Base-by-base conservation (phyloP, 116 monocot genomes). In the Iris pallida region DNA sequence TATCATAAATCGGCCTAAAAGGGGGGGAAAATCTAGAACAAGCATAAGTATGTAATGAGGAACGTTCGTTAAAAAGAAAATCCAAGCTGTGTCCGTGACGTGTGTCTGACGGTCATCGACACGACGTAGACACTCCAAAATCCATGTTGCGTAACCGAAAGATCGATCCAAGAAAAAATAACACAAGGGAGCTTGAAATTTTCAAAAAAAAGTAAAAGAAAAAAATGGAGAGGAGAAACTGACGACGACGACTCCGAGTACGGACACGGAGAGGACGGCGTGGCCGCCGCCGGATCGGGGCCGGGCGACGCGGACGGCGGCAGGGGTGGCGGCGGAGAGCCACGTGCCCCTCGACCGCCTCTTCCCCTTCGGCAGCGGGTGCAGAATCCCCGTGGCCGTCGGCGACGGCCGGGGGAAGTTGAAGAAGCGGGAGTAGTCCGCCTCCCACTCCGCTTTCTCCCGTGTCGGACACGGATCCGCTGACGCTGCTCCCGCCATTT, bases 371-470 rank as follows among this genome's bases (percentile, higher is more conserved):
- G 72, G 51, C 18, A 79, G 70, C 10, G 73, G 73, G 17, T 58
- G 66, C 57, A 76, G 78, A 7, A 42, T 51, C 46, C 57, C 16
- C 12, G 53, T 20, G 16, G 57, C 51, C 47, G 44, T 47, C n/a
- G 65, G 49, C 20, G 49, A 20, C 40, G 51, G 46, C 55, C 20
- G 48, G 0, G 68, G 84, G 48, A 73, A 71, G 65, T 52, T 73
- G 78, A 87, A 91, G 84, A 91, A 87, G 53, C 91, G 76, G 18
- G 87, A 66, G 75, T 73, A 91, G 70, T 80, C 84, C 72, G 81
- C 87, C 59, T 72, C 76, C 85, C 87, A 91, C 56, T 79, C 16
- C 70, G 67, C 55, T 61, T 16, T 59, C 67, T 53, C n/a, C 6
- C 18, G 47, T 14, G 47, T 10, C 49, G 42, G 47, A 11, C 8